Base-by-base conservation (phyloP, 768 basidiomycete genomes). In the Podaxis carcinomalis region DNA sequence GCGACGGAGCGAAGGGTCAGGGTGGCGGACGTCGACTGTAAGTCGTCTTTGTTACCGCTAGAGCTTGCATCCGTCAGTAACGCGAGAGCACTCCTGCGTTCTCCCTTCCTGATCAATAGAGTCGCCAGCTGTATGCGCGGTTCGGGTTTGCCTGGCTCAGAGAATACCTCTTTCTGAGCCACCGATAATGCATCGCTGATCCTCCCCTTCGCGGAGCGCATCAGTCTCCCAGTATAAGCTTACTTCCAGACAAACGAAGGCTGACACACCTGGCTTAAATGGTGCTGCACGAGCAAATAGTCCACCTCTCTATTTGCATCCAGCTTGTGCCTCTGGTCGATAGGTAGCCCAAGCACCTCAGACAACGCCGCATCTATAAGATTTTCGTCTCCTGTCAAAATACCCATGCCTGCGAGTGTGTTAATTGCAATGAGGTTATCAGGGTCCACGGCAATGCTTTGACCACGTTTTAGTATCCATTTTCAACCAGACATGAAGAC, bases 321-420 rank as follows among this genome's bases (percentile, higher is more conserved):
- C 56, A 90, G 80, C 40, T 78, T 72, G 50, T 79, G 78, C 57
- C 88, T 79, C 63, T 83, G 78, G 61, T 93, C 86, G 16, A 87
- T 68, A 0, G 93, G 83, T 23, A 94, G 76, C 0, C 83, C 76
- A 19, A 88, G 78, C 16, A 96, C 82, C 70, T 97, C 94, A 0
- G 90, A 87, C 11, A 95, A 75, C 0, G 93, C 90, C 1, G 94
- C 95, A 69, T 95, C 92, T 25, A 95, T 80, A 19, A 97, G 80
- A 37, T 80, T 82, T 36, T 89, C 86, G 66, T 96, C 94, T 36
- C 80, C 79, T 2, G 88, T 88, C 56, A 95, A 73, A 58, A 94
- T 86, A 10, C 92, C 94, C 84, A 97, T 93, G n/a, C 90, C 90
- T 0, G 91, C 90, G 1, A 98, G 81, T 0, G 87, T 82, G 50